Evolutionary conservation across 805 yeast species (phyloP).

Genomic region (Clavispora vitiphila): DNA sequence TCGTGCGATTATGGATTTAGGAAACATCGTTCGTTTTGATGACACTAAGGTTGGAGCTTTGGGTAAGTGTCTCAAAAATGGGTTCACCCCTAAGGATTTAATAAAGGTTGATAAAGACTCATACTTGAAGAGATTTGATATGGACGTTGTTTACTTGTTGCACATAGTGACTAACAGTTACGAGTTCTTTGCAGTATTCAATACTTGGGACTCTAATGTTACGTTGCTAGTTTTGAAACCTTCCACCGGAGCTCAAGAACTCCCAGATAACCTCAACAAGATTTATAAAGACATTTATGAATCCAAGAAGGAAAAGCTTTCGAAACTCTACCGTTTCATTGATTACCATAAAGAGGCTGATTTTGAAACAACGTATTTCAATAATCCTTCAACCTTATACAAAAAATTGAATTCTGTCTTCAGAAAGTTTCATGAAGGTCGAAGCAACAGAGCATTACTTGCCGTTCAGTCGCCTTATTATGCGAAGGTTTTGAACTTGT

Average conservation of each 20-base stretch:
- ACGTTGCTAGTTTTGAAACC: slow-evolving; percentile 63
- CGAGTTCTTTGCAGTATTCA: slow-evolving; percentile 65
- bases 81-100: slow-evolving; percentile 65
- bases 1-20: slow-evolving; percentile 74
- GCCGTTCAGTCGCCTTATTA: slow-evolving; percentile 71
- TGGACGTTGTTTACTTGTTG: slow-evolving; percentile 59
- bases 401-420: slow-evolving; percentile 53
- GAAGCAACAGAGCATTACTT: slow-evolving; percentile 59
- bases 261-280: slow-evolving; percentile 50
- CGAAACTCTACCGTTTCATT: slow-evolving; percentile 41
- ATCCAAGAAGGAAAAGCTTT: slow-evolving; percentile 42
- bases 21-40: slow-evolving; percentile 66
- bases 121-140: slow-evolving; percentile 51
- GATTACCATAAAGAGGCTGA: slow-evolving; percentile 47
- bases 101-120: slow-evolving; percentile 42
- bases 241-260: slow-evolving; percentile 57
- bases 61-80: slow-evolving; percentile 79
- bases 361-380: slow-evolving; percentile 53
- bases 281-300: slow-evolving; percentile 51
- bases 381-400: slow-evolving; percentile 50
- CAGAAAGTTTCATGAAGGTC: slow-evolving; percentile 50
- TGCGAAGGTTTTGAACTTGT: slow-evolving; percentile 39
- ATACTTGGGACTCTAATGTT: slow-evolving; percentile 53
- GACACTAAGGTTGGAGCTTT: slow-evolving; percentile 73
- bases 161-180: slow-evolving; percentile 72